Conservation (phyloP, 192 early-diverging fungal species). For the Gamsiella multidivaricata region DNA sequence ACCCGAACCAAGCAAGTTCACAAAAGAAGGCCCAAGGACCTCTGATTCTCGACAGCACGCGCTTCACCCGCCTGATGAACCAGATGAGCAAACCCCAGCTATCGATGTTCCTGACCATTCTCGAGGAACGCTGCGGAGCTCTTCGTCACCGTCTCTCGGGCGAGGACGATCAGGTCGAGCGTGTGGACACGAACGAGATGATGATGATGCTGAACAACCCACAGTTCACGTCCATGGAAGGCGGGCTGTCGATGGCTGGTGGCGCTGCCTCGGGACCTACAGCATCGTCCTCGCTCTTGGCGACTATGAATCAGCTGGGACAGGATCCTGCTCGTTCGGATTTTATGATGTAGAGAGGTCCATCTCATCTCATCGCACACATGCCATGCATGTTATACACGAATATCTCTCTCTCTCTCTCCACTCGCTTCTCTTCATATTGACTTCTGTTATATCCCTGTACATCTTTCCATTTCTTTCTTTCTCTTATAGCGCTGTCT, state of each 20-base stretch:
- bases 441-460: too few relatives aligned
- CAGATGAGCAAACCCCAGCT: conserved; percentile 52
- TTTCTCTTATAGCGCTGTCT: not conserved
- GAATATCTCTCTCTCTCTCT: not conserved
- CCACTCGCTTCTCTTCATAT: too few relatives aligned
- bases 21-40: conserved; percentile 14
- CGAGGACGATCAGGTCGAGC: conserved; percentile 34
- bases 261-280: not conserved
- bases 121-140: conserved; percentile 49
- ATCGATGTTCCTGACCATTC: conserved; percentile 50
- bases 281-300: not conserved
- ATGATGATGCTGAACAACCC: conserved; percentile 48
- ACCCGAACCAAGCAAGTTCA: not conserved
- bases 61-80: conserved; percentile 51
- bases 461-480: not conserved
- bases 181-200: conserved; percentile 46
- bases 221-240: conserved; percentile 28
- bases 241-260: conserved; percentile 4
- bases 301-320: conserved; percentile 5
- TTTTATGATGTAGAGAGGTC: conserved; percentile 24
- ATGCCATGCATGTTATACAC: too few relatives aligned
- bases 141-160: conserved; percentile 51
- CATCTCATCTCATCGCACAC: not conserved
- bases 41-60: conserved; percentile 38
- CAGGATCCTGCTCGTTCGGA: conserved; percentile 18